Percentiles rank a stretch among this genome's conserved stretches.
Conservation (phyloP, 1,284 basidiomycete genomes). For the Tetrapyrgos nigripes region DNA sequence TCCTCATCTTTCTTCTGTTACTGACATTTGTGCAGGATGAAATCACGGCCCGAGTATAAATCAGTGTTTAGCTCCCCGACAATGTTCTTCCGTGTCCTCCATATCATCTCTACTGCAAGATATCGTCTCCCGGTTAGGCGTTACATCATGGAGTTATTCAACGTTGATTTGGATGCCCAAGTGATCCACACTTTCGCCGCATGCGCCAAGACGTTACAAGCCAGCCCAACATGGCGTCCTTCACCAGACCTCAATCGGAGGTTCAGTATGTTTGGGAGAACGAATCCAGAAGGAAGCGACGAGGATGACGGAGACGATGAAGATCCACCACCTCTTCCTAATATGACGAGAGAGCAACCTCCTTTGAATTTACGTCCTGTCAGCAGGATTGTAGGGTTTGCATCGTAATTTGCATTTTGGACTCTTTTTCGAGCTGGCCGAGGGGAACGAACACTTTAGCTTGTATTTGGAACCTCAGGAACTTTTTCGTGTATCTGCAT, state of each 20-base stretch:
- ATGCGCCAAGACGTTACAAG: constrained; percentile 54
- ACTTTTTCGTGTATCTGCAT: neutral
- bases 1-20: constrained; percentile 4
- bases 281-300: constrained; percentile 63
- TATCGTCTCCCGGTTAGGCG: constrained; percentile 91
- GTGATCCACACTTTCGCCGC: constrained; percentile 59
- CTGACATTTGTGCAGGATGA: constrained; percentile 61
- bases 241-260: constrained; percentile 51
- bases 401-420: constrained; percentile 12
- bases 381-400: constrained; percentile 68
- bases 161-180: constrained; percentile 72
- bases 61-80: constrained; percentile 79
- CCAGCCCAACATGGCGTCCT: constrained; percentile 55
- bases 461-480: too few species aligned
- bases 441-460: too few species aligned
- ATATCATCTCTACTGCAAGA: constrained; percentile 86
- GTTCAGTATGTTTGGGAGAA: constrained; percentile 63
- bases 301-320: constrained; percentile 64
- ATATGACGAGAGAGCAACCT: constrained; percentile 49
- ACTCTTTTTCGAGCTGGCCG: too few species aligned
- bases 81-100: constrained; percentile 85
- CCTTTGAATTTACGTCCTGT: constrained; percentile 65
- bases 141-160: constrained; percentile 94
- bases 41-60: constrained; percentile 78
- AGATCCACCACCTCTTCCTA: constrained; percentile 39